phyloP scores from a whole-genome alignment of 2,329 filamentous ascomycete genomes.

The Ceratocystis variospora region DNA sequence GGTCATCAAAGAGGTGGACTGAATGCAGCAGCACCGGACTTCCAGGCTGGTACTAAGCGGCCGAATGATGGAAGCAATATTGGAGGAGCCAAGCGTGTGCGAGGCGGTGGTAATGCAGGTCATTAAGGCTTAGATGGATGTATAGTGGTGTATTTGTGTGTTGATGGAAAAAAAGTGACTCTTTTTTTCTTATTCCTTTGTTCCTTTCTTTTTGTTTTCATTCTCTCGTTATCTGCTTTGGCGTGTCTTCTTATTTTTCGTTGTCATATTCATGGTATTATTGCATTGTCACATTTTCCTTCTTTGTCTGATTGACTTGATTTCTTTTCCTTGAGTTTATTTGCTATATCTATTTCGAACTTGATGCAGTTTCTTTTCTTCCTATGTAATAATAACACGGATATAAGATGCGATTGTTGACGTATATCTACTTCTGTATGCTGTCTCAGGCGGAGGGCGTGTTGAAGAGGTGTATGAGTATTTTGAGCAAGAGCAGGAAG shows the following conservation, averaged over 20 bases:
- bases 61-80: constrained; percentile 37
- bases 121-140: neutral
- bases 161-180: neutral
- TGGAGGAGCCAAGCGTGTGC: constrained; percentile 31
- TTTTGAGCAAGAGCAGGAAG: neutral
- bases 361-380: too few relatives aligned
- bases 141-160: neutral
- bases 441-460: neutral
- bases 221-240: neutral
- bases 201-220: neutral
- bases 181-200: constrained; percentile 7
- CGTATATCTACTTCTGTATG: neutral
- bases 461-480: neutral
- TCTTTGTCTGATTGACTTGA: neutral
- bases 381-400: neutral
- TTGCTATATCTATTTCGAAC: neutral
- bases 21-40: constrained; percentile 41
- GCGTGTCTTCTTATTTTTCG: constrained; percentile 1
- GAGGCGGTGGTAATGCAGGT: constrained; percentile 24
- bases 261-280: constrained; percentile 5
- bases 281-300: constrained; percentile 3
- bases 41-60: constrained; percentile 45
- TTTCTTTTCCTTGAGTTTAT: neutral
- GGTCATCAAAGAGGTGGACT: constrained; percentile 28
- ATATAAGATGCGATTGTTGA: neutral